Conservation (phyloP, 805 yeast genomes). For the Komagataella phaffii region DNA sequence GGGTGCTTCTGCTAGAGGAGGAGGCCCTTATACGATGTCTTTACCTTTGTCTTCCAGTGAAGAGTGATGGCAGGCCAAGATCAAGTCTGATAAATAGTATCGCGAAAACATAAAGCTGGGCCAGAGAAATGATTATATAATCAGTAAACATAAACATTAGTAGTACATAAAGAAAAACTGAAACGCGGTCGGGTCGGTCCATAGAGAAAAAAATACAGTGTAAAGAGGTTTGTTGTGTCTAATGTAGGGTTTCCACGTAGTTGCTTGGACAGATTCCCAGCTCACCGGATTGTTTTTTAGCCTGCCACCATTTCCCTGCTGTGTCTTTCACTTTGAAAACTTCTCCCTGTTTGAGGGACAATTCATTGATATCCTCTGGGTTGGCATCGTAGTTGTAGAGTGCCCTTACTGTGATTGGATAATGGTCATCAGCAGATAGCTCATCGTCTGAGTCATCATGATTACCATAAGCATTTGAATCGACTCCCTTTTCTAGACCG, state of each 20-base stretch:
- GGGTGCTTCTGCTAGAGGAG: neutral
- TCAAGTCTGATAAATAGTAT: neutral
- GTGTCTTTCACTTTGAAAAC: slow-evolving; percentile 85
- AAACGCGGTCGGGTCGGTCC: neutral
- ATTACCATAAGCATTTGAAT: slow-evolving; percentile 4
- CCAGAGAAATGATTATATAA: neutral
- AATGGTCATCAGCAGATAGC: slow-evolving; percentile 26
- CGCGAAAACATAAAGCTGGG: neutral
- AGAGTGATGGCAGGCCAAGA: neutral
- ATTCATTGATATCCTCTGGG: slow-evolving; percentile 86
- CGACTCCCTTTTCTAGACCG: slow-evolving; percentile 22
- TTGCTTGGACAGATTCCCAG: slow-evolving; percentile 95
- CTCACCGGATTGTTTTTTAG: slow-evolving; percentile 77
- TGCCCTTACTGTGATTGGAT: slow-evolving; percentile 79
- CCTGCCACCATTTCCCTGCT: slow-evolving; percentile 98
- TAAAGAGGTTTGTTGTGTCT: neutral
- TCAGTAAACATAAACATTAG: neutral
- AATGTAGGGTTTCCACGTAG: slow-evolving; percentile 44
- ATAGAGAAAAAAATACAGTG: neutral
- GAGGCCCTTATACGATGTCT: neutral
- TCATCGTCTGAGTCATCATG: slow-evolving; percentile 7
- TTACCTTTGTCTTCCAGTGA: neutral
- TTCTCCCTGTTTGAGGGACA: slow-evolving; percentile 84
- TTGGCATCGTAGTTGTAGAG: slow-evolving; percentile 80
- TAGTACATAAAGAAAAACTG: neutral